Evolutionary conservation across 352 stramenopile genomes (phyloP).

Genomic region (Globisporangium paddicum): DNA sequence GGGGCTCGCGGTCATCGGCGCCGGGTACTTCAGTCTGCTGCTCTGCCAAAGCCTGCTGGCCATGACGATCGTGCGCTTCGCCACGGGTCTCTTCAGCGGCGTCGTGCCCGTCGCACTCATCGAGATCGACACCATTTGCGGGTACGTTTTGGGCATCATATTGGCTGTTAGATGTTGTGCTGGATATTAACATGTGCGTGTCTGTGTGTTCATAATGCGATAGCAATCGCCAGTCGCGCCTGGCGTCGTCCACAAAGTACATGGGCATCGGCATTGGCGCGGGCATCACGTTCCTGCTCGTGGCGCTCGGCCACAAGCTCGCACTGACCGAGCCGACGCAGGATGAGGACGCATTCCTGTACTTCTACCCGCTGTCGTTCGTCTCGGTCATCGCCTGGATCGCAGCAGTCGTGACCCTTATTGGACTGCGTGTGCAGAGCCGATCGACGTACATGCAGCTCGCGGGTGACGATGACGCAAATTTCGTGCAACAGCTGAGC

Average conservation of each 20-base stretch:
- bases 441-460: constrained; percentile 66
- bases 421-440: constrained; percentile 57
- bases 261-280: constrained; percentile 57
- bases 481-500: constrained; percentile 40
- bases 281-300: constrained; percentile 40
- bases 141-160: constrained; percentile 17
- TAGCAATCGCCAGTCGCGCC: constrained; percentile 58
- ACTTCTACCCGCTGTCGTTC: constrained; percentile 77
- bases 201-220: not conserved
- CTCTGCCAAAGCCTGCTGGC: constrained; percentile 72
- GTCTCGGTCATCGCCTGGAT: constrained; percentile 70
- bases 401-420: constrained; percentile 57
- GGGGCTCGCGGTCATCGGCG: constrained; percentile 60
- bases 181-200: constrained; percentile 1
- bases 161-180: not conserved
- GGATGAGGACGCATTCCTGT: constrained; percentile 46
- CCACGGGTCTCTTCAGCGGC: constrained; percentile 69
- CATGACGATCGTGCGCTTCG: constrained; percentile 76
- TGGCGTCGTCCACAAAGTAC: constrained; percentile 61
- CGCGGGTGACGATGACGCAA: constrained; percentile 44
- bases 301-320: constrained; percentile 45
- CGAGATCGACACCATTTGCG: constrained; percentile 82
- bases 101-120: constrained; percentile 70
- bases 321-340: constrained; percentile 29
- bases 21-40: constrained; percentile 67